Evolutionary conservation across 176 grass and related monocot species (phyloP), one percentile per base, ranked within the genome.

Genomic region (Urochloa ruziziensis): DNA sequence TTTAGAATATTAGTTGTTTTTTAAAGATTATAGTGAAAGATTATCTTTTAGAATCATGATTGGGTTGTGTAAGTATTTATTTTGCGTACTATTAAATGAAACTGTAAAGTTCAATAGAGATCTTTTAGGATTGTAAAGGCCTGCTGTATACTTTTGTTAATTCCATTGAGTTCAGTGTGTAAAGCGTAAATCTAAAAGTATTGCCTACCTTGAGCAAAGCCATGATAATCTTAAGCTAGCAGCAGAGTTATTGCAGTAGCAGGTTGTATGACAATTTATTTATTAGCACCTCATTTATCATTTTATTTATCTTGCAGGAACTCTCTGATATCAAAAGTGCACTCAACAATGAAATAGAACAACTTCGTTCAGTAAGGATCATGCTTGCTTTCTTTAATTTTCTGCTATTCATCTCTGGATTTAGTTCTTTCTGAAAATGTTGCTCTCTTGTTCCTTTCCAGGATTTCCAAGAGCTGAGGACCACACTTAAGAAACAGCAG

Each of bases 391-490:
- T 82, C 12, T 54, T 84, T 33, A 79, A 18, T 2, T 57, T 17
- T 59, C 35, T 43, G 18, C 53, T 70, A 44, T 25, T 23, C 3
- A 62, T 80, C 42, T 62, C 40, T 30, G 27, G 13, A 19, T 67
- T 80, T 52, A 46, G 70, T 76, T 52, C 14, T 12, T 76, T 70
- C 77, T 24, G 14, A 82, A 74, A 75, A 74, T 65, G 18, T 75
- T 63, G 10, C 17, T 90, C 47, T 73, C 27, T 46, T 77, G 87
- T 83, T 58, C 17, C 21, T 62, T 77, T 79, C 4, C 82, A 96
- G 96, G 93, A 96, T 59, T 99, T 99, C 73, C 87, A 94, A 92
- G 96, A 99, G 80, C 61, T 99, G 77, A 92, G 89, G 80, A 92
- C 87, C 67, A 94, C 93, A 39, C 93, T 99, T 72, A 92, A 96